phyloP scores from a whole-genome alignment of 1,284 basidiomycete genomes.

The Hypsizygus ulmarius region DNA sequence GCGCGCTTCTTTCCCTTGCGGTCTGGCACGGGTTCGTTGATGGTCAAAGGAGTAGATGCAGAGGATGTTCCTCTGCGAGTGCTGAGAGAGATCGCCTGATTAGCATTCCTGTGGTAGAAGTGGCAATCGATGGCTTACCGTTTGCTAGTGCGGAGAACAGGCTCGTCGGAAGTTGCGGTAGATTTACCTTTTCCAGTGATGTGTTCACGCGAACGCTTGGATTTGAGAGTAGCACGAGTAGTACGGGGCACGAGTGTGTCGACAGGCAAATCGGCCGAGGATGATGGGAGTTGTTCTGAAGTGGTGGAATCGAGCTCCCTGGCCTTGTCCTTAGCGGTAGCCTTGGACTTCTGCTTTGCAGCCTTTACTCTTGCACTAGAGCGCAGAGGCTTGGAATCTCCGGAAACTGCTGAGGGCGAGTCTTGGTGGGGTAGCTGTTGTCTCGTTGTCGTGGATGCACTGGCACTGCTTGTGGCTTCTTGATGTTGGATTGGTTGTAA shows the following conservation, averaged over 20 bases:
- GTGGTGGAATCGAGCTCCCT: constrained; percentile 35
- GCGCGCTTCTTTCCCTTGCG: constrained; percentile 85
- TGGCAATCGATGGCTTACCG: constrained; percentile 44
- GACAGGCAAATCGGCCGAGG: constrained; percentile 31
- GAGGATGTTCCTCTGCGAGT: constrained; percentile 55
- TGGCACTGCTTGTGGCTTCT: constrained; percentile 68
- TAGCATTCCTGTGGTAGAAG: constrained; percentile 8
- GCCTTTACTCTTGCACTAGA: constrained; percentile 76
- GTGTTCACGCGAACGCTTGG: constrained; percentile 55
- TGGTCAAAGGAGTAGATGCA: constrained; percentile 50
- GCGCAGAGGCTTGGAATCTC: constrained; percentile 55
- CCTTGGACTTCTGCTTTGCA: constrained; percentile 62
- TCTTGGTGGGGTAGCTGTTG: constrained; percentile 36
- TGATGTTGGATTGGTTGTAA: constrained; percentile 64
- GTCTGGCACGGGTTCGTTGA: constrained; percentile 72
- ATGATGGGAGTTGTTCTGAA: constrained; percentile 30
- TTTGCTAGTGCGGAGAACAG: constrained; percentile 46
- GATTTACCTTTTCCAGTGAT: constrained; percentile 58
- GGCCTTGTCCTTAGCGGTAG: constrained; percentile 36
- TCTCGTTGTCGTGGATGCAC: constrained; percentile 38
- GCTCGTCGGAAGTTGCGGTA: constrained; percentile 55
- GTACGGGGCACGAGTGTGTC: constrained; percentile 39
- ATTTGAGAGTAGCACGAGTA: constrained; percentile 42
- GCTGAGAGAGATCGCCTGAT: constrained; percentile 34
- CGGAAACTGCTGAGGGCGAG: constrained; percentile 30